Base-by-base conservation (phyloP, 371 early-diverging fungal species). In the Rhizopus arrhizus region DNA sequence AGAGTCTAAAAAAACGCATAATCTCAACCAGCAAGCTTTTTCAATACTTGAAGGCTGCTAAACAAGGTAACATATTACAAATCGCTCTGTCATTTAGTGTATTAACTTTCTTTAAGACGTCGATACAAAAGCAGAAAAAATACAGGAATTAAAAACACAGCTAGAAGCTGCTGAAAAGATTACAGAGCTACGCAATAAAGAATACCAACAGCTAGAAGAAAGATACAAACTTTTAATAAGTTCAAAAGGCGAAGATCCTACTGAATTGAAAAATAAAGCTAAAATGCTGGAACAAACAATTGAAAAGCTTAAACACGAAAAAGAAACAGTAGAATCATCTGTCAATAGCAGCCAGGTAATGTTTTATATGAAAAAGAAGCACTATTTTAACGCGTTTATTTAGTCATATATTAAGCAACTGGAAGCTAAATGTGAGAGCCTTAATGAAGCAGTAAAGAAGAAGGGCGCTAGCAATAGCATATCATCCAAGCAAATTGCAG, bases 391-490 rank as follows among this genome's bases (percentile, higher is more conserved):
- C 28, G 12, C 9, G 12, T 7, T 29, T 48, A 12, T 48, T 48
- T 48, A 48, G 48, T 10, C 28, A 10, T 48, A 48, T 6, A 29
- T 48, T 28, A 10, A 48, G 28, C 48, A 48, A 28, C 29, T 48
- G 48, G 48, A 48, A 48, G 48, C 48, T 8, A 22, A 48, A 15
- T 48, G 48, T 15, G 48, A 48, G 12, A 28, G 8, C 4, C 48
- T 48, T 15, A 16, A 29, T 9, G 15, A 29, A 9, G 29, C 8
- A 29, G 7, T 9, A 10, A 12, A 29, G 9, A 9, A 28, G 9
- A 48, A 48, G 22, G 22, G 22, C 22, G 22, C 22, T 22, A 22
- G 22, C 22, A 22, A 2, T 22, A 22, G 22, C 22, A 22, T 22
- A 22, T 22, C 22, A 22, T 22, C 22, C 10, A 10, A 22, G 28